Evolutionary conservation across 352 stramenopile genomes (phyloP), one percentile per base, ranked within the genome.

Genomic region (Phytophthora melonis): DNA sequence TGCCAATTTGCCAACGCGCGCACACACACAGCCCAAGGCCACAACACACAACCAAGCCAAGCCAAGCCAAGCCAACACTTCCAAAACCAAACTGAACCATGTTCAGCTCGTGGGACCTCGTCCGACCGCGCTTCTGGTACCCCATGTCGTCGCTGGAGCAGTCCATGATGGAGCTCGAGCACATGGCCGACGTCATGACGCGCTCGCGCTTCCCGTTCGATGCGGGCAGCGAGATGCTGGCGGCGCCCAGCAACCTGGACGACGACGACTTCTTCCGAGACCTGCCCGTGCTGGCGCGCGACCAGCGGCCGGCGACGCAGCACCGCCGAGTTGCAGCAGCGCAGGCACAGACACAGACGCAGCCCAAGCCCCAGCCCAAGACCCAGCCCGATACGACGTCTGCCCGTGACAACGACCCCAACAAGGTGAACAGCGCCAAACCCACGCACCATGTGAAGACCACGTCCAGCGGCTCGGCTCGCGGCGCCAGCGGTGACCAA

Each of bases 191-290:
- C 58, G 58, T 63, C 53, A 79, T 82, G 68, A 64, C 53, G 25
- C 64, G 62, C 21, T 71, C 69, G 36, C 63, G 58, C 66, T 69
- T 75, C 67, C 56, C 72, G 16, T 62, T 74, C 49, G 50, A 47
- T 32, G 8, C 54, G 34, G 34, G 39, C 36, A 27, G 60, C 56
- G 64, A 72, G 56, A 74, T 85, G 68, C 21, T 84, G 14, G 58
- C 68, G 27, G 27, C 54, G 5, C 73, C 70, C 41, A 72, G 58
- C 43, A 63, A 63, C 27, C 39, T 77, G 32, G 75, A 84, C 34
- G 79, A 87, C 58, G 75, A 82, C 61, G 79, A 83, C 5, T 89
- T 87, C 72, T 89, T 87, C 75, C 66, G 78, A n/a, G 82, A 89
- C 61, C 62, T 89, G n/a, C 64, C 71, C n/a, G 49, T 75, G 6